Conservation (phyloP, 2,329 filamentous ascomycete genomes). For the Aspergillus sp. region DNA sequence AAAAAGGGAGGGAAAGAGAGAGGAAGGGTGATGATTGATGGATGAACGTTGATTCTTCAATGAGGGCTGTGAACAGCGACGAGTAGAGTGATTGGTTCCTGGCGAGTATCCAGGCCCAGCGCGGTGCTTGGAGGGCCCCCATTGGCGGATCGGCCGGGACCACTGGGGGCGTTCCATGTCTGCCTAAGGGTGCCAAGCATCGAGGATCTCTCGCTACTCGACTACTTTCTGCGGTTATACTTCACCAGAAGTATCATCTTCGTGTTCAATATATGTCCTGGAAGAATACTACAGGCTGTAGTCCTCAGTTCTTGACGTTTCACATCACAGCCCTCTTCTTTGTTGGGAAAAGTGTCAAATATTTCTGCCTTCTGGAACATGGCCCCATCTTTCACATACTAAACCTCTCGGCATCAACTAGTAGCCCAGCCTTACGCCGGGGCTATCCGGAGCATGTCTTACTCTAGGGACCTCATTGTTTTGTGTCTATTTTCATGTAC, state of each 20-base stretch:
- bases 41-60: conserved; percentile 1
- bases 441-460: neutral
- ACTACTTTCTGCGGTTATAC: neutral
- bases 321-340: too few relatives aligned
- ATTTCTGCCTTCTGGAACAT: neutral
- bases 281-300: too few relatives aligned
- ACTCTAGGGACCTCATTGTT: neutral
- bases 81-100: conserved; percentile 1
- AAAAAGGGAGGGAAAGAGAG: neutral
- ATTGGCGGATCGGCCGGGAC: neutral
- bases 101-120: neutral
- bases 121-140: neutral
- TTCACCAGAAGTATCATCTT: too few relatives aligned
- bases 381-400: neutral
- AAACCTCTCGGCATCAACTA: neutral
- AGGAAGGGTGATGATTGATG: neutral
- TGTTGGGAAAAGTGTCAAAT: neutral
- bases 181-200: neutral
- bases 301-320: too few relatives aligned
- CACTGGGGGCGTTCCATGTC: neutral
- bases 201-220: neutral
- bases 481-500: too few relatives aligned
- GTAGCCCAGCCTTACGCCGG: neutral
- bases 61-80: neutral
- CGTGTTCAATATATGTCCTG: too few relatives aligned